phyloP scores from a whole-genome alignment of 2,329 filamentous ascomycete species.

The Cladophialophora yegresii region DNA sequence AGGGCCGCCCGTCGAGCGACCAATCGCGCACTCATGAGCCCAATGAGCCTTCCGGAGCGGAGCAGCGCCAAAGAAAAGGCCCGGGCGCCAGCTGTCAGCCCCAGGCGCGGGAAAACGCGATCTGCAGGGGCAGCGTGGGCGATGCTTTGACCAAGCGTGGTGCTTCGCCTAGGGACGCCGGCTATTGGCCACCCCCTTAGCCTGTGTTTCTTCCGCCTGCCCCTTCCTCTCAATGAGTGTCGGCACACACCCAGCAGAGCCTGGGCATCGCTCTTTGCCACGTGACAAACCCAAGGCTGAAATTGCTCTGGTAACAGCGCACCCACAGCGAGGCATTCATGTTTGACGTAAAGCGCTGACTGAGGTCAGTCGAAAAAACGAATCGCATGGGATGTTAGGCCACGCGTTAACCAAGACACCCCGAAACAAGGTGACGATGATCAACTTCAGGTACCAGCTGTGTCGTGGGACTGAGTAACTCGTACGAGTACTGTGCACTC shows the following conservation, averaged over 20 bases:
- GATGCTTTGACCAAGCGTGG: constrained; percentile 18
- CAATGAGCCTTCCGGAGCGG: constrained; percentile 17
- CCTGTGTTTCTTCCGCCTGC: background rate
- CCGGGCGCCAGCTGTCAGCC: constrained; percentile 23
- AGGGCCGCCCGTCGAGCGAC: constrained; percentile 13
- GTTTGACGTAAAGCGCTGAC: constrained; percentile 32
- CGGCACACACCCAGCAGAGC: no score
- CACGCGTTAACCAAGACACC: constrained; percentile 9
- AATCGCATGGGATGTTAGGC: constrained; percentile 23
- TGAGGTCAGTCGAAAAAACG: constrained; percentile 12
- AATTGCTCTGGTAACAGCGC: constrained; percentile 28
- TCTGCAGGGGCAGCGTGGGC: constrained; percentile 31
- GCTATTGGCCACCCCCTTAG: constrained; percentile 24
- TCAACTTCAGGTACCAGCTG: background rate
- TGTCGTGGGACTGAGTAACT: no score
- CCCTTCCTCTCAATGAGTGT: constrained; percentile 4
- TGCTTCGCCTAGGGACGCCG: constrained; percentile 25
- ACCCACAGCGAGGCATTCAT: background rate
- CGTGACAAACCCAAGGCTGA: constrained; percentile 26
- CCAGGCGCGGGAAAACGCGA: constrained; percentile 21
- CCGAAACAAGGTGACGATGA: background rate
- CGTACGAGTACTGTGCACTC: no score
- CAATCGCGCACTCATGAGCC: constrained; percentile 22
- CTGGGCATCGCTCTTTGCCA: constrained; percentile 14
- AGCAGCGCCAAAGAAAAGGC: constrained; percentile 2